Percentiles rank a stretch among this genome's conserved stretches.
Conservation (phyloP, 2,329 filamentous ascomycete genomes). For the Neoarthrinium moseri region DNA sequence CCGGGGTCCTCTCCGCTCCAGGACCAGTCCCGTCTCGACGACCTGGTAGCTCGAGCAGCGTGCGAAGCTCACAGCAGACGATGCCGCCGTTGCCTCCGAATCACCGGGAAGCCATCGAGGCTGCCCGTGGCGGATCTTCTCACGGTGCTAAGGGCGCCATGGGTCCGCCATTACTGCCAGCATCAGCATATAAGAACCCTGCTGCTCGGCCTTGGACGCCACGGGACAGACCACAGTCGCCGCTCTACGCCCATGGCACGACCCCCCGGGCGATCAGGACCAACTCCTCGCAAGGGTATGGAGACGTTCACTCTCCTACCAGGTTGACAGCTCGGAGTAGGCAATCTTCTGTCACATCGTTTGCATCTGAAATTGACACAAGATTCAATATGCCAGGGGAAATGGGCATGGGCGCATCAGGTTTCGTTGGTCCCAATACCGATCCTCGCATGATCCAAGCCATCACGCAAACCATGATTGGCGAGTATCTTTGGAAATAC, state of each 20-base stretch:
- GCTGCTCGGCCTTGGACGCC: conserved; percentile 60
- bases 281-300: conserved; percentile 44
- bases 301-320: conserved; percentile 48
- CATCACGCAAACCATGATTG: conserved; percentile 99
- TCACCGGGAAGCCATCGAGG: conserved; percentile 81
- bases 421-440: conserved; percentile 65
- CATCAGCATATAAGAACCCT: conserved; percentile 61
- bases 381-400: conserved; percentile 77
- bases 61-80: conserved; percentile 39
- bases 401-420: conserved; percentile 50
- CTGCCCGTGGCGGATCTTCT: conserved; percentile 62
- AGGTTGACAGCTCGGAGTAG: conserved; percentile 46
- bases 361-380: conserved; percentile 88
- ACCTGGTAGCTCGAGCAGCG: conserved; percentile 73
- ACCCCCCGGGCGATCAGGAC: conserved; percentile 54
- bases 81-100: conserved; percentile 77
- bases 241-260: conserved; percentile 50
- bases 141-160: conserved; percentile 54
- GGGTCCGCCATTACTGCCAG: conserved; percentile 82
- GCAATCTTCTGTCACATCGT: conserved; percentile 89
- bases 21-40: conserved; percentile 44
- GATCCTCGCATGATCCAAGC: conserved; percentile 99
- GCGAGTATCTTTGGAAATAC: conserved; percentile 98
- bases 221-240: conserved; percentile 41
- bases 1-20: conserved; percentile 31